A percentile compares a stretch with the other conserved stretches of the same genome.
Conservation (phyloP, 2,329 filamentous ascomycete species). For the Clarireedia monteithiana region DNA sequence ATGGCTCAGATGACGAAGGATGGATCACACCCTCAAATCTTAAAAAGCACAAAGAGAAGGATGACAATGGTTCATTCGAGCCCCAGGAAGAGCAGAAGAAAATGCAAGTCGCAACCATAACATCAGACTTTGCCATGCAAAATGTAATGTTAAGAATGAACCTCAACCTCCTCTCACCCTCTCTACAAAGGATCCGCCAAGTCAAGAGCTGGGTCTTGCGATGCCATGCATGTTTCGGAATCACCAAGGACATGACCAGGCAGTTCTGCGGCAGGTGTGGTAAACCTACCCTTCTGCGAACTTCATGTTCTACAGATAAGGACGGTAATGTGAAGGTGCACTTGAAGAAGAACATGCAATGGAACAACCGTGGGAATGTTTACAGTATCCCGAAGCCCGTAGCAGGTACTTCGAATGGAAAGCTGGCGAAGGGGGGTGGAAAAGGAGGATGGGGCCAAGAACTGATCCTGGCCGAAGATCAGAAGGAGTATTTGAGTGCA, state of each 20-base stretch:
- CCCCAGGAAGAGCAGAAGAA: slow-evolving; percentile 48
- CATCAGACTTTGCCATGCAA: slow-evolving; percentile 95
- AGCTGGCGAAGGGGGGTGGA: slow-evolving; percentile 60
- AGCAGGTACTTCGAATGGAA: slow-evolving; percentile 72
- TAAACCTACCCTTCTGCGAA: slow-evolving; percentile 75
- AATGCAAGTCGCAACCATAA: slow-evolving; percentile 85
- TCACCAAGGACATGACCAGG: slow-evolving; percentile 74
- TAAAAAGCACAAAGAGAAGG: slow-evolving; percentile 70
- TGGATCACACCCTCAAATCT: slow-evolving; percentile 97
- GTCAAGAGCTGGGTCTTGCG: slow-evolving; percentile 85
- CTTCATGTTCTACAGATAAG: slow-evolving; percentile 75
- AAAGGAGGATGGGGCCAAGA: slow-evolving; percentile 81
- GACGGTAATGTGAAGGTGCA: slow-evolving; percentile 78
- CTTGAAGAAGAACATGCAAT: slow-evolving; percentile 91
- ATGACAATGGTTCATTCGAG: slow-evolving; percentile 42
- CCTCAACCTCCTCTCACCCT: slow-evolving; percentile 75
- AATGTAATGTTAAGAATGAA: slow-evolving; percentile 94
- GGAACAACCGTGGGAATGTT: slow-evolving; percentile 86
- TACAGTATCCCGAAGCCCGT: slow-evolving; percentile 90
- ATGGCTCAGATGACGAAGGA: slow-evolving; percentile 54
- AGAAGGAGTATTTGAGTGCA: slow-evolving; percentile 78
- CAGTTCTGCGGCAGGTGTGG: slow-evolving; percentile 94
- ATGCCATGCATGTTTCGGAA: slow-evolving; percentile 88
- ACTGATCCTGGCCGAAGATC: slow-evolving; percentile 84
- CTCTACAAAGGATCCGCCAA: slow-evolving; percentile 70